These are phyloP conservation scores for Candida ulmi DNA, from an alignment of 805 yeast species.

Conservation along the genomic window DNA sequence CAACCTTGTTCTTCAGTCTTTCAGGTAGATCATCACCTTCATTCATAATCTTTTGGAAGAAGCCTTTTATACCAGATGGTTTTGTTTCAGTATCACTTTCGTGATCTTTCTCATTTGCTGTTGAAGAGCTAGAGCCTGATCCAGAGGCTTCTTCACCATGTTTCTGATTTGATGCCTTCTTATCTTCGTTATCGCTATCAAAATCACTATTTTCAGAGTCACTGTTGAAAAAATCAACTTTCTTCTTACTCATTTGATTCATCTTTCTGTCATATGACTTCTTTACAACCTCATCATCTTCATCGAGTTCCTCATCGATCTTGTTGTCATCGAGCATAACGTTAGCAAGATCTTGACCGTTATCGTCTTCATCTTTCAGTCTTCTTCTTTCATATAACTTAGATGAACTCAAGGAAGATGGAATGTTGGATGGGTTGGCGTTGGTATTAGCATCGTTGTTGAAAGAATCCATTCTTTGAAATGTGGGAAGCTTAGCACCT, in stretches of 20 bases:
- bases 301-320: conserved; percentile 4
- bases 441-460: neutral
- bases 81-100: conserved; percentile 1
- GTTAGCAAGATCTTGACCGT: conserved; percentile 4
- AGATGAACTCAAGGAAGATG: conserved; percentile 9
- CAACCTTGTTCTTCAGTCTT: conserved; percentile 5
- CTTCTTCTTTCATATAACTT: conserved; percentile 19
- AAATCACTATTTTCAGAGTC: conserved; percentile 18
- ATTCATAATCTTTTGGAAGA: conserved; percentile 11
- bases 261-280: conserved; percentile 15
- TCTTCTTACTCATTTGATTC: conserved; percentile 10
- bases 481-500: conserved; percentile 17
- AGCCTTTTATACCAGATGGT: conserved; percentile 11
- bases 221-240: conserved; percentile 13
- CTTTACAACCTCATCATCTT: conserved; percentile 5
- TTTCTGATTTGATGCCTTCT: neutral
- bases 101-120: neutral
- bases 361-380: conserved; percentile 12
- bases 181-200: conserved; percentile 16
- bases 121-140: no score
- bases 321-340: conserved; percentile 6
- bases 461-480: conserved; percentile 15
- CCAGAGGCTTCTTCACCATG: neutral
- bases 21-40: conserved; percentile 14
- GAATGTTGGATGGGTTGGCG: conserved; percentile 2